Percentiles rank a stretch among this genome's conserved stretches.
phyloP scores from a whole-genome alignment of 208 protist genomes.

The Trypanosomatidae sp. region DNA sequence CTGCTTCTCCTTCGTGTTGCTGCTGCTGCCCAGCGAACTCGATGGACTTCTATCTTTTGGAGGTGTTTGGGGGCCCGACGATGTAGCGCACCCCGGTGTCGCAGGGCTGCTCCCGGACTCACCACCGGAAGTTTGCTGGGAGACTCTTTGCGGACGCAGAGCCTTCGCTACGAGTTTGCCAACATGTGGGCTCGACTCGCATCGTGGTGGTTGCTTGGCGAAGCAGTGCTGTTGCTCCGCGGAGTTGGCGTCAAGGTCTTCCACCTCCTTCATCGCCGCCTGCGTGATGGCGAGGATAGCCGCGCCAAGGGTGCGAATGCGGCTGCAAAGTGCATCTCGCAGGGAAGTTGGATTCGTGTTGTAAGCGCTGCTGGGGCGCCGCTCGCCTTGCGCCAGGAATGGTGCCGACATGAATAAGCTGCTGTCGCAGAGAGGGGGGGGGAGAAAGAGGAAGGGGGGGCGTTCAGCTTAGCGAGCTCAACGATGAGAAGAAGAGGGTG shows the following conservation, averaged over 20 bases:
- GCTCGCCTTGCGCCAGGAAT: neutral
- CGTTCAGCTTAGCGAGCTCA: neutral
- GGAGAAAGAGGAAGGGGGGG: neutral
- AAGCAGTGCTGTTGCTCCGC: neutral
- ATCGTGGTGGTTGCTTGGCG: neutral
- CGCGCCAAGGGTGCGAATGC: conserved; percentile 37
- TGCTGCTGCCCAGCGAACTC: neutral
- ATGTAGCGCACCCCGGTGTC: neutral
- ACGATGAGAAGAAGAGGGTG: neutral
- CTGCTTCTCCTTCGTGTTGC: neutral
- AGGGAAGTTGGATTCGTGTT: conserved; percentile 2
- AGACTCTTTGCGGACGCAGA: neutral
- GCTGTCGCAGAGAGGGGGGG: neutral
- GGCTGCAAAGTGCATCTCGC: conserved; percentile 37
- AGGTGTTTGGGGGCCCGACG: neutral
- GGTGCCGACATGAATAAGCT: neutral
- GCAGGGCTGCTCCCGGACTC: neutral
- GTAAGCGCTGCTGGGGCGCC: neutral
- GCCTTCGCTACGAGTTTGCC: neutral
- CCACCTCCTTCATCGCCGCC: conserved; percentile 15
- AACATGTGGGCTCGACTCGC: neutral
- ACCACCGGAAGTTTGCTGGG: neutral
- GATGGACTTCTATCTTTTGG: neutral
- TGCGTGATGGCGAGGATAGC: conserved; percentile 38
- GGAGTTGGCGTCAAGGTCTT: conserved; percentile 10